Base-by-base conservation (phyloP, 345 rosid genomes). In the Acer saccharum region DNA sequence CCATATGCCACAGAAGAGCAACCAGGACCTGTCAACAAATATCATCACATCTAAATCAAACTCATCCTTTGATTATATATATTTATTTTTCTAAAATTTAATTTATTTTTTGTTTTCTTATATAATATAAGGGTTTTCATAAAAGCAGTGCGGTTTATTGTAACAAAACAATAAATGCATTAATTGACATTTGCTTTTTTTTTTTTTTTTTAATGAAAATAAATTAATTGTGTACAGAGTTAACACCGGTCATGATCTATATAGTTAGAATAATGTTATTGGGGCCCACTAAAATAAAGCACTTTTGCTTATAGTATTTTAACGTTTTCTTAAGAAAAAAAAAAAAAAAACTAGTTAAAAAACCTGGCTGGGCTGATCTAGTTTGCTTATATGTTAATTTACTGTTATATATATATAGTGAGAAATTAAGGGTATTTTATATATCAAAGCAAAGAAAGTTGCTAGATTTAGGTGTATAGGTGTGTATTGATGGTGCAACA, bases 1-100 rank as follows among this genome's bases (percentile, higher is more conserved):
- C 99, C 99, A 76, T 94, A 97, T 44, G 98, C 99, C 82, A 97
- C 93, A 2, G 99, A 97, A 14, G 99, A 97, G 88, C 99, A 97
- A 20, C 99, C 99, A 11, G 98, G 99, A 41, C 98, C 99, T 94
- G 83, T 20, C n/a, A 20, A 66, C 7, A 64, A 12, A 17, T 20
- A 46, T 43, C n/a, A 64, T 62, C 8, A 6, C 43, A 23, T 64
- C 3, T 70, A 48, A 69, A 41, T 23, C 7, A 35, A 32, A 35
- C 39, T 35, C 39, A 35, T 4, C 6, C 39, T 35, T 35, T 35
- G 39, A 35, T 35, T 35, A 35, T 4, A 35, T 35, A 4, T 35
- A 35, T 35, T 35, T 32, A 32, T 6, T 32, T 32, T 32, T 3
- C 35, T 32, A 32, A 32, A 32, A 29, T 29, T 29, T 29, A 29